Base-by-base conservation (phyloP, 164 flowering plant species). In the Vitis rupestris region DNA sequence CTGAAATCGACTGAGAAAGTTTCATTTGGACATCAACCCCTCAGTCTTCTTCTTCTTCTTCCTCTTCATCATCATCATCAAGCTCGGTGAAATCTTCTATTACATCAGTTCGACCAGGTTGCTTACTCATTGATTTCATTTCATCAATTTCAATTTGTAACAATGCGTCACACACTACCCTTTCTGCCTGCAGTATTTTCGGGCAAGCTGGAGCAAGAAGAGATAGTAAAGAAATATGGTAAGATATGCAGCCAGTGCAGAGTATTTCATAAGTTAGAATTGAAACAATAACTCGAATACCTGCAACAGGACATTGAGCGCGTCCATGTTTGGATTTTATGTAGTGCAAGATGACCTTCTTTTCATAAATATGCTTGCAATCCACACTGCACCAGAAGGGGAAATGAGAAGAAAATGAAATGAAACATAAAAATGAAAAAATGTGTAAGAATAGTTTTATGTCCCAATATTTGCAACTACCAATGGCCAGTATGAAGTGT, bases 331-430 rank as follows among this genome's bases (percentile, higher is more conserved):
- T 83, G 68, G 84, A 62, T 62, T 53, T 75, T 13, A 93, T 84
- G 77, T 86, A 81, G 23, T 67, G 82, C 83, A 81, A 71, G 70
- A 94, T 79, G 64, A 88, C 86, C 15, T 63, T 57, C 85, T 88
- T 87, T n/a, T 90, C 99, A 74, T 92, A 94, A 55, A 94, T 79
- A 77, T 94, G 99, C 81, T 86, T 90, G 88, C 99, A 95, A 53
- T 87, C 93, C 78, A 79, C 77, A 73, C 98, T 95, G 86, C 76
- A 82, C 29, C 53, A 63, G n/a, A 44, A 8, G 15, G 30, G 68
- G 17, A 50, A 23, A 61, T 37, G 19, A 64, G 1, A 50, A 10
- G 48, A 55, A 16, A 30, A 30, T 6, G 1, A 30, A 44, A 12
- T 14, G 8, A 60, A 11, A 59, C 50, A 27, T 37, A 1, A 0